Conservation (phyloP, 805 yeast genomes). For the Kazachstania kunashirensis region DNA sequence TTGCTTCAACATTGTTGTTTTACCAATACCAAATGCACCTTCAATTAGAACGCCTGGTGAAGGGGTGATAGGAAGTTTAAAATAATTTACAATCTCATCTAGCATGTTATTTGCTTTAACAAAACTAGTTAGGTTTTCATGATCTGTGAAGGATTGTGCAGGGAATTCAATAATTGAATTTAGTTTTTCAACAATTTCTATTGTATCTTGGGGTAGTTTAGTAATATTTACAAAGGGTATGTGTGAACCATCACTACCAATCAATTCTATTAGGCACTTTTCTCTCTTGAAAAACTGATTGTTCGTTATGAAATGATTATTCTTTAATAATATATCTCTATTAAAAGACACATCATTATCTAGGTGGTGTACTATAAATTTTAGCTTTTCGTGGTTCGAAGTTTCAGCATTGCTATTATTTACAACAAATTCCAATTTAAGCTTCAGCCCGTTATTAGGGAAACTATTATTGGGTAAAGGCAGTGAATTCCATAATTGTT, state of each 20-base stretch:
- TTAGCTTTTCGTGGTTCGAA: too few species aligned
- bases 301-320: too few species aligned
- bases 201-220: too few species aligned
- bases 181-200: too few species aligned
- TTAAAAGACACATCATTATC: too few species aligned
- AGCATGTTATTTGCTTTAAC: constrained; percentile 1
- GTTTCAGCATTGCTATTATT: neutral
- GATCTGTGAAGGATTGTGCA: too few species aligned
- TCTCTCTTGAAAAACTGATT: constrained; percentile 8
- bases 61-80: constrained; percentile 15
- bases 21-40: constrained; percentile 80
- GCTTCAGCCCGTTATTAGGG: constrained; percentile 24
- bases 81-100: constrained; percentile 7
- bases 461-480: constrained; percentile 33
- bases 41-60: constrained; percentile 47
- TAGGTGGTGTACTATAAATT: too few species aligned
- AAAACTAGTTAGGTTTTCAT: too few species aligned
- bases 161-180: neutral
- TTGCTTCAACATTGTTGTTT: constrained; percentile 44
- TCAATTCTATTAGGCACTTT: constrained; percentile 11
- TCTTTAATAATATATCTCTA: too few species aligned
- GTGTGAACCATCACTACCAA: constrained; percentile 1
- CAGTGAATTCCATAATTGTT: constrained; percentile 33
- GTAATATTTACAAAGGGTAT: neutral
- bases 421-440: constrained; percentile 33